Base-by-base conservation (phyloP, 2,329 filamentous ascomycete species). In the Furcasterigmium sp. region DNA sequence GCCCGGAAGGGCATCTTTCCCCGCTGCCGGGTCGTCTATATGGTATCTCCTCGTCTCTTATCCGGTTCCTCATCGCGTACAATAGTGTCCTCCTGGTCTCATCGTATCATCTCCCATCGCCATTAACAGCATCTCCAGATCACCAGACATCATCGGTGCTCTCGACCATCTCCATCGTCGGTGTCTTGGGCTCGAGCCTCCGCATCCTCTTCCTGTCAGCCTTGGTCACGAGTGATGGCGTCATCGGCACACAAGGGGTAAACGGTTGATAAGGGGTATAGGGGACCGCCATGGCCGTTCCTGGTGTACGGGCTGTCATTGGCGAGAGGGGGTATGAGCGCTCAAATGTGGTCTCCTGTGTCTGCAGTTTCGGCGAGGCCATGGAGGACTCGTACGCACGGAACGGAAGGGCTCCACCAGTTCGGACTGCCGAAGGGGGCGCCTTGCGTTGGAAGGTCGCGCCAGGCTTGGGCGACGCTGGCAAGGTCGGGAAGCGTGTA, bases 241-340 rank as follows among this genome's bases (percentile, higher is more conserved):
- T 90, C 39, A 91, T 78, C 2, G 87, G 87, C 40, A 89, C 75
- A 38, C 87, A 71, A 2, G 86, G 85, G 7, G 83, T 85, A 58
- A 83, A 87, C 1, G 87, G 87, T 68, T 91, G 87, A 53, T 91
- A 91, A 0, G 87, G 85, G 43, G 78, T 81, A 61, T 91, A 91
- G 2, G 86, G 86, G 18, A 82, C 76, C 2, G 79, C 73, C 18
- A 70, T 72, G 5, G 76, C 79, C 2, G 75, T 80, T 59, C 69
- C 77, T 0, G 85, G 86, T 3, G 80, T 84, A 37, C 75, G 76
- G 19, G 79, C 69, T 1, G 63, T 64, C 23, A 37, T 43, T 3
- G 82, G 80, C 3, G 78, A 78, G 44, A 78, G 55, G 2, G 76
- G 75, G 1, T 63, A 67, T 18, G 64, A 67, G 25, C 80, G 69